A percentile compares a stretch with the other conserved stretches of the same genome.
These are phyloP conservation scores for Lecanicillium sp. DNA, from an alignment of 2,329 filamentous ascomycete genomes.

Conservation along the genomic window DNA sequence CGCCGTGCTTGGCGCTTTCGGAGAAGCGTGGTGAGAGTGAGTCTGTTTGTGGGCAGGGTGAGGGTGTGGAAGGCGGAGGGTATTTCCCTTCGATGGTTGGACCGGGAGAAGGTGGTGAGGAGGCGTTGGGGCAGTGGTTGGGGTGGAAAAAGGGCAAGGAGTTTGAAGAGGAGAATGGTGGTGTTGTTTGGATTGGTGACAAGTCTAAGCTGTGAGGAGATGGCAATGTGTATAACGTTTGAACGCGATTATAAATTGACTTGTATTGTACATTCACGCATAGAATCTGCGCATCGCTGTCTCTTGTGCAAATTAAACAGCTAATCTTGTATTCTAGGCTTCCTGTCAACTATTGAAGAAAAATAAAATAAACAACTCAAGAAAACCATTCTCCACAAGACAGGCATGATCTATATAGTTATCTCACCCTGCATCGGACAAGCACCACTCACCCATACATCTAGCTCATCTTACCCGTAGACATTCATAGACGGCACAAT, in stretches of 20 bases:
- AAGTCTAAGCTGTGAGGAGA: conserved; percentile 23
- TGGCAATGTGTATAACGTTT: neutral
- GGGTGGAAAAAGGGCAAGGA: conserved; percentile 68
- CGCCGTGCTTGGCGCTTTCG: conserved; percentile 58
- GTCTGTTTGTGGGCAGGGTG: conserved; percentile 49
- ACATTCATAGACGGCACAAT: neutral
- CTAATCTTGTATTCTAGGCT: too few relatives aligned
- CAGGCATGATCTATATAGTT: too few relatives aligned
- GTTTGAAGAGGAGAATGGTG: conserved; percentile 58
- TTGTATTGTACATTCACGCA: too few relatives aligned
- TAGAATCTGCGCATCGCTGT: too few relatives aligned
- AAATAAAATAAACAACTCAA: neutral
- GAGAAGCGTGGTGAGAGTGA: conserved; percentile 27
- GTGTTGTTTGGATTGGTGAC: conserved; percentile 37
- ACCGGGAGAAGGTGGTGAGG: conserved; percentile 66
- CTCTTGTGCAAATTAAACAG: too few relatives aligned
- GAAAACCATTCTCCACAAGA: neutral
- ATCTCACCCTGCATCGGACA: too few relatives aligned
- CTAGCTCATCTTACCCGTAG: neutral
- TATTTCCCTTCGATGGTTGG: conserved; percentile 53
- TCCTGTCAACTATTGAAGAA: neutral
- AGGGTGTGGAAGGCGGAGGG: conserved; percentile 56
- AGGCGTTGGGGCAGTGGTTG: conserved; percentile 61
- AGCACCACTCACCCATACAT: too few relatives aligned
- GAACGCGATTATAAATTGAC: too few relatives aligned